Evolutionary conservation across 2,329 filamentous ascomycete genomes (phyloP), one percentile per base, ranked within the genome.

Genomic region (Paecilomyces fulvus): DNA sequence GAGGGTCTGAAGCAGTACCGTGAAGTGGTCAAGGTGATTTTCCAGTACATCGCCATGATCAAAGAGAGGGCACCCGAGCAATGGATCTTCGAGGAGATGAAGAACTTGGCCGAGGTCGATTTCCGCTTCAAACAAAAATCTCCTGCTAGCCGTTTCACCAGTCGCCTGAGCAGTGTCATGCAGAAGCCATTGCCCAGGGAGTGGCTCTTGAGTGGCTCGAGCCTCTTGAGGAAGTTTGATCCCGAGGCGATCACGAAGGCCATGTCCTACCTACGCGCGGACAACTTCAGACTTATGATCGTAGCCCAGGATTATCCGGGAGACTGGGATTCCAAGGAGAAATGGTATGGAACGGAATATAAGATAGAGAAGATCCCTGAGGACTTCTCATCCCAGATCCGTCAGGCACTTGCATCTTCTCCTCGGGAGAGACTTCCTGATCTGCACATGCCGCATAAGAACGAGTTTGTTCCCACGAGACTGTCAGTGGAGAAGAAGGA

Each of bases 271-370:
- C 75, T 99, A 51, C 82, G 86, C 20, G 89, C 92, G 0, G 92
- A 97, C 69, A 97, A 96, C 68, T 91, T 97, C 75, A 84, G 90
- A 30, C 81, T 96, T 70, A 86, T 84, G 1, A 80, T 97, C 52
- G 84, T 95, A 28, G 92, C 90, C 23, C 89, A 91, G 67, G 87
- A 89, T 8, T 88, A 86, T 63, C 92, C 92, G 0, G 92, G 90
- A 0, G 81, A 84, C 53, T 96, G 90, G 89, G 82, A 95, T 61
- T 77, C 86, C 70, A 95, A 88, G 68, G 94, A 99, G 76, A 90
- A 92, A 69, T 99, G 94, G 94, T 99, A 99, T 65, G 92, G 92
- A 8, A 99, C 94, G 0, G 92, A 97, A 67, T 95, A 96, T 74
- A 89, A 85, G 60, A 81, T 86, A 30, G 88, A 95, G 68, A 87